Base-by-base conservation (phyloP, 2,329 filamentous ascomycete species). In the Colletotrichum sp. region DNA sequence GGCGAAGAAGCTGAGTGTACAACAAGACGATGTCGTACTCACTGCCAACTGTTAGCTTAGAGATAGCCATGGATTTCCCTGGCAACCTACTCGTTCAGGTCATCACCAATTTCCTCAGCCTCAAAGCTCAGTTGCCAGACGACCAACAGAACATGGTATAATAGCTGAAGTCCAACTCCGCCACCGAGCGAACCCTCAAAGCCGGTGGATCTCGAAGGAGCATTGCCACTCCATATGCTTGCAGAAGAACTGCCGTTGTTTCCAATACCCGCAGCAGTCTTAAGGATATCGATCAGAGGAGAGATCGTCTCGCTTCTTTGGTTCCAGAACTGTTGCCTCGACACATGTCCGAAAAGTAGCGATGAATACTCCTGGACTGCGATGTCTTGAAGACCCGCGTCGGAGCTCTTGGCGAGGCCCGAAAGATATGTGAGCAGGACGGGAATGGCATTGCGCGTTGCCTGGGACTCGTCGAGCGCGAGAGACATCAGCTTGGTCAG, bases 41-140 rank as follows among this genome's bases (percentile, higher is more conserved):
- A 78, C 96, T 98, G 77, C 38, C 66, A 33, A 4, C 13, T 6
- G 66, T 72, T 24, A 27, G 58, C 63, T 31, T 21, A 27, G 18
- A 34, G 21, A 13, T 29, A 21, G 43, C 16, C 12, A n/a, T 29
- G 33, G n/a, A 34, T 57, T 57, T 13, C 27, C 34, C 13, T 21
- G 33, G 36, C 9, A 16, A 84, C 93, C 79, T 88, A 97, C 94
- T 95, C 92, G 84, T 98, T 94, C 72, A 99, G 87, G 55, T 96
- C 95, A 74, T 93, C 90, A 47, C 91, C 91, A 79, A 93, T 88
- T 3, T 87, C 84, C 73, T 93, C 92, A 15, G 95, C 95, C 82
- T 98, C 97, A 78, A 99, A 99, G 81, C 95, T 98, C 78, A 99
- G 88, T 86, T 98, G 96, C 97, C 97, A 99, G 72, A 99, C 87